A percentile compares a stretch with the other conserved stretches of the same genome.
Conservation (phyloP, 192 early-diverging fungal genomes). For the Linnemannia elongata region DNA sequence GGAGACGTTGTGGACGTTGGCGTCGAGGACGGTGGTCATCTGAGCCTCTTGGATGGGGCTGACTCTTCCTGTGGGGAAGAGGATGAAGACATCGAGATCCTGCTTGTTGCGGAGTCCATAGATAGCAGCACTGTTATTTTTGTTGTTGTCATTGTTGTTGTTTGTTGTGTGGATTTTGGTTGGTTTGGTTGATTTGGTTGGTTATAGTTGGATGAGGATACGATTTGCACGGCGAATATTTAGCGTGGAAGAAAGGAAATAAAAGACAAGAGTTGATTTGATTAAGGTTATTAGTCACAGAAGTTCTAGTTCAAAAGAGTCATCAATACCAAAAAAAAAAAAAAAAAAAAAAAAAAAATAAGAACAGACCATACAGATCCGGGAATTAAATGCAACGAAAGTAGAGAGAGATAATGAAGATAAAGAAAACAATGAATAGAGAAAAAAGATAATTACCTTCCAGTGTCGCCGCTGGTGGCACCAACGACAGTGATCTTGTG, state of each 20-base stretch:
- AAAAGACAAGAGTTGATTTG: conserved; percentile 25
- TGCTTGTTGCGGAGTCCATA: conserved; percentile 92
- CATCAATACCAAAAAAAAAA: background rate
- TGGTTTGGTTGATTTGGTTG: no score
- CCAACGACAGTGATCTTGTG: conserved; percentile 91
- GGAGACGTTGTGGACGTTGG: conserved; percentile 94
- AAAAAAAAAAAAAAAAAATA: background rate
- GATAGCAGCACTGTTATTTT: conserved; percentile 88
- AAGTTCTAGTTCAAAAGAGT: background rate
- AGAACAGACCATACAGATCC: conserved; percentile 4
- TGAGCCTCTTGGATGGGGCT: conserved; percentile 97
- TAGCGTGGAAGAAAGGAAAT: background rate
- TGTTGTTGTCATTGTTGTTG: background rate
- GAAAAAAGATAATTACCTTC: conserved; percentile 66
- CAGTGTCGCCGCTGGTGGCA: conserved; percentile 97
- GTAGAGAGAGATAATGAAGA: conserved; percentile 15
- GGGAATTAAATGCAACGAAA: background rate
- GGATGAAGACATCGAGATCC: conserved; percentile 93
- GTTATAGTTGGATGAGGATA: background rate
- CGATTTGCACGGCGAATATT: background rate
- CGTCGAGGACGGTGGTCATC: conserved; percentile 96
- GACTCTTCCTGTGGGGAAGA: conserved; percentile 92
- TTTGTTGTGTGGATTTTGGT: no score
- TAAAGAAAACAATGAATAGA: conserved; percentile 11
- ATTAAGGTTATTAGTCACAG: conserved; percentile 50